These are phyloP conservation scores for Tephrocybe sp. DNA, from an alignment of 768 basidiomycete genomes.

Conservation along the genomic window DNA sequence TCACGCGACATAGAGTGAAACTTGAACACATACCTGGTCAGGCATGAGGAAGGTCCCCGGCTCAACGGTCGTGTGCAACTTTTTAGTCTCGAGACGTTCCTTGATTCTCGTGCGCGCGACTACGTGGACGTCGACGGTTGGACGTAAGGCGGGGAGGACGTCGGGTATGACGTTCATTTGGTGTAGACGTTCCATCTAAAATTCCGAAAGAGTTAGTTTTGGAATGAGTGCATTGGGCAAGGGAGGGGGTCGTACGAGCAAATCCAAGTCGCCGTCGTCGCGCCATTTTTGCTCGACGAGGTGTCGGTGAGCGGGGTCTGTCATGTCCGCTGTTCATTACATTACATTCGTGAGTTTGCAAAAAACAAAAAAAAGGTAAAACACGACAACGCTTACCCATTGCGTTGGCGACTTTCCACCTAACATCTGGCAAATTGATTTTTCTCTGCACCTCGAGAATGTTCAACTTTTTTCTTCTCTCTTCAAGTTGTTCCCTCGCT, in stretches of 20 bases:
- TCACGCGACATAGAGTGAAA: background rate
- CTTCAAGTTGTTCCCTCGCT: slow-evolving; percentile 37
- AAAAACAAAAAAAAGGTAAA: background rate
- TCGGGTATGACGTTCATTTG: slow-evolving; percentile 94
- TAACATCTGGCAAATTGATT: slow-evolving; percentile 77
- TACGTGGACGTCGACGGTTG: slow-evolving; percentile 72
- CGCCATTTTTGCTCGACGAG: slow-evolving; percentile 84
- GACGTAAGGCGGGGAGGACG: slow-evolving; percentile 66
- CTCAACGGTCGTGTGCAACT: slow-evolving; percentile 48
- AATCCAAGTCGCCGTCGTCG: slow-evolving; percentile 77
- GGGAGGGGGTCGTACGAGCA: slow-evolving; percentile 53
- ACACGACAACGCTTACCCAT: slow-evolving; percentile 51
- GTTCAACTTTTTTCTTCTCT: slow-evolving; percentile 45
- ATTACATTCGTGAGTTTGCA: background rate
- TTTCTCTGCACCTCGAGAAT: slow-evolving; percentile 78
- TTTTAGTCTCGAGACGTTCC: slow-evolving; percentile 31
- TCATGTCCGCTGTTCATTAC: slow-evolving; percentile 56
- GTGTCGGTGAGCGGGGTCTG: slow-evolving; percentile 69
- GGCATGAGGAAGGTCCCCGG: slow-evolving; percentile 70
- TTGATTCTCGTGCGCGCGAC: slow-evolving; percentile 35
- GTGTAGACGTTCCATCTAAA: slow-evolving; percentile 87
- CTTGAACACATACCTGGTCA: slow-evolving; percentile 51
- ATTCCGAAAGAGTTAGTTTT: background rate
- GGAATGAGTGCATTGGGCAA: background rate
- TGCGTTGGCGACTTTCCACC: slow-evolving; percentile 79